These are phyloP conservation scores for Colletotrichum melonis DNA, from an alignment of 2,329 filamentous ascomycete genomes.

Conservation along the genomic window DNA sequence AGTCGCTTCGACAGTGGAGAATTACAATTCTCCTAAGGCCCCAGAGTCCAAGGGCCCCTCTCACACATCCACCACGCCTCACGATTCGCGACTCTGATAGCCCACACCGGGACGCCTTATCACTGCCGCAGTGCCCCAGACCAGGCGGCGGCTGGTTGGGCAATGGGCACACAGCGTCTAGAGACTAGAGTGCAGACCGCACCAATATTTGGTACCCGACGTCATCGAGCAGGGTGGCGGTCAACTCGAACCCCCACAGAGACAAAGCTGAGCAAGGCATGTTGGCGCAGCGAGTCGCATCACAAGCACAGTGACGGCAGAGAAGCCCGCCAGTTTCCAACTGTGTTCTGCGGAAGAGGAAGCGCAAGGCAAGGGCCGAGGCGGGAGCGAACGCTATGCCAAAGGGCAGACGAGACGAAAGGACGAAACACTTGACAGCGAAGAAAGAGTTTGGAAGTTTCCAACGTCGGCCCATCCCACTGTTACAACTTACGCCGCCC, in stretches of 20 bases:
- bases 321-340: not conserved
- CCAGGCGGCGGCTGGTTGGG: slow-evolving; percentile 18
- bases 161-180: not conserved
- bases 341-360: not conserved
- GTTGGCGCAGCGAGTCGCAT: not conserved
- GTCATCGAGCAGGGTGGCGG: slow-evolving; percentile 34
- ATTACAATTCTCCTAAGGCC: slow-evolving; percentile 4
- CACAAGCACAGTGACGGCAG: slow-evolving; percentile 7
- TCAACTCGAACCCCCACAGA: slow-evolving; percentile 21
- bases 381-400: not conserved
- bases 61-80: not conserved
- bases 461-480: not conserved
- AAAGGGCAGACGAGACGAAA: slow-evolving; percentile 12
- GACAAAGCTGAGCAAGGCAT: not conserved
- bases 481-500: not conserved
- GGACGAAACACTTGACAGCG: slow-evolving; percentile 2
- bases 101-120: slow-evolving; percentile 7
- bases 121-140: not conserved
- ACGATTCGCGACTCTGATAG: not conserved
- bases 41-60: slow-evolving; percentile 11
- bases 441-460: not conserved
- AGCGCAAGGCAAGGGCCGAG: not conserved
- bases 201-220: slow-evolving; percentile 27
- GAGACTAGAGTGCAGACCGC: not conserved
- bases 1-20: slow-evolving; percentile 16